Base-by-base conservation (phyloP, 495 filamentous ascomycete species). In the Xylaria grammica region DNA sequence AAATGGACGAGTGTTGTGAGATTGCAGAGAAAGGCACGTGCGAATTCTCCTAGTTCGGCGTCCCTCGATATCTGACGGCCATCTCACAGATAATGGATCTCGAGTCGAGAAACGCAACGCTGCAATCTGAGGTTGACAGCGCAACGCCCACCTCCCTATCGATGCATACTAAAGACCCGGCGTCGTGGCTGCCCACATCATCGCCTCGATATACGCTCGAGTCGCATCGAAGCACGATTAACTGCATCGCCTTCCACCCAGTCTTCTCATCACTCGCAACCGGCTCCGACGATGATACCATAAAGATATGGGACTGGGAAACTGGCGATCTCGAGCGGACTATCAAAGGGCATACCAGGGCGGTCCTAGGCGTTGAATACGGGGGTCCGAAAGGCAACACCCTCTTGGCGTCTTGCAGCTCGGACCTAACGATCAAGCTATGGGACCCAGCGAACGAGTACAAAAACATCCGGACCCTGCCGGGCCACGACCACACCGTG, bases 241-340 rank as follows among this genome's bases (percentile, higher is more conserved):
- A 87, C 24, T 90, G 87, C 65, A 83, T 94, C 52, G 90, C 91
- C 8, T 94, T 94, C 74, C 91, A 94, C 72, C 91, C 91, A 0
- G 78, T 91, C 57, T 93, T 91, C 72, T 90, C 90, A 22, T 89
- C 88, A 4, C 80, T 94, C 24, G 91, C 91, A n/a, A 91, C 90
- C 5, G 91, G 89, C 42, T 91, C 90, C 30, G 91, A 94, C 69
- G 86, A 88, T 66, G 81, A 77, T 22, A 87, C 82, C 10, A 87
- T 88, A 69, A 94, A 94, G 67, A 90, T 94, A 62, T 94, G 91
- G 91, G 91, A 93, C 69, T 93, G 89, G 88, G 91, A 94, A 67
- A 77, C 91, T 11, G 91, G 91, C 15, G 91, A 93, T 67, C 81
- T 93, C 8, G 91, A 94, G 69, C 74, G 86, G 32, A 94, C 91